A percentile compares a stretch with the other conserved stretches of the same genome.
phyloP scores from a whole-genome alignment of 129 eudicot species.

The Kitagawia praeruptora region DNA sequence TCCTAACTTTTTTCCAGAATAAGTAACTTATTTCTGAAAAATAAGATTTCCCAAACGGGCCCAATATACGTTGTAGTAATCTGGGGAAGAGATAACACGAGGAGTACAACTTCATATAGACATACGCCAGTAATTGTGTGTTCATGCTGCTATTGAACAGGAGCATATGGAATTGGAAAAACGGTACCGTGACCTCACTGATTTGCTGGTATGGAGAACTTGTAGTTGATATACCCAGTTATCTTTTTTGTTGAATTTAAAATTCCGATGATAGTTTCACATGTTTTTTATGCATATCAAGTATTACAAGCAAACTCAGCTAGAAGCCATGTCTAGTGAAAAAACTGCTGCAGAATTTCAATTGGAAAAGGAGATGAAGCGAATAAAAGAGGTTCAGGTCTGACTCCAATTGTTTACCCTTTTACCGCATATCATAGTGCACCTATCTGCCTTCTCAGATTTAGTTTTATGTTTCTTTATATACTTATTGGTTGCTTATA shows the following conservation, averaged over 20 bases:
- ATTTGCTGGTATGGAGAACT: conserved; percentile 56
- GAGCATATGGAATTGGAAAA: conserved; percentile 98
- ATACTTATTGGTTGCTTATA: conserved; percentile 10
- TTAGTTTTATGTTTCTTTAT: not conserved
- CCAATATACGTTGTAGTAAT: not conserved
- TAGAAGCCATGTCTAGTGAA: conserved; percentile 94
- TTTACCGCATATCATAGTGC: conserved; percentile 3
- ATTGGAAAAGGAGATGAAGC: conserved; percentile 87
- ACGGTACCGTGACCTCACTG: conserved; percentile 92
- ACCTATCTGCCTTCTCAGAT: not conserved
- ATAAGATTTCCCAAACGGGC: no score
- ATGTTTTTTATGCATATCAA: conserved; percentile 18
- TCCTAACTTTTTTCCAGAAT: no score
- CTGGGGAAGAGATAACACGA: not conserved
- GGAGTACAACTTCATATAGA: not conserved
- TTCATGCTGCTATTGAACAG: conserved; percentile 33
- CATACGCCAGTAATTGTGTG: not conserved
- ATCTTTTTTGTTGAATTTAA: conserved; percentile 5
- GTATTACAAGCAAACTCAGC: conserved; percentile 99
- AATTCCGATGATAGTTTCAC: conserved; percentile 17
- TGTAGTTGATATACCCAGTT: not conserved
- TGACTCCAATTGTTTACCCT: conserved; percentile 13
- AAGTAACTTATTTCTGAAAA: no score
- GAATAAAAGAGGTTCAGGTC: conserved; percentile 86
- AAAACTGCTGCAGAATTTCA: conserved; percentile 97